Conservation (phyloP, 768 basidiomycete genomes). For the Pisolithus tinctorius region DNA sequence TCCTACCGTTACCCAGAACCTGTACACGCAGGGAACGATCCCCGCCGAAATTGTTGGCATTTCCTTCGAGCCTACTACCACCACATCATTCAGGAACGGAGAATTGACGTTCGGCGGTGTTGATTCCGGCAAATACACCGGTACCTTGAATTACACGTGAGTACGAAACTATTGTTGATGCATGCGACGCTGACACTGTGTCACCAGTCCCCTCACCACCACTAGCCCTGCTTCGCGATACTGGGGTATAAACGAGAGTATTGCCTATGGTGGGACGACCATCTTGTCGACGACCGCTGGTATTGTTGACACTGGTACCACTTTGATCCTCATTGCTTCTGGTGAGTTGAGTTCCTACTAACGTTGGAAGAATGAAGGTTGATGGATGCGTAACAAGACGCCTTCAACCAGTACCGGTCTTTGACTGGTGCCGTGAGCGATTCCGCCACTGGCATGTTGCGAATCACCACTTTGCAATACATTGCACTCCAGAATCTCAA, state of each 20-base stretch:
- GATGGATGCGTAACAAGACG: constrained; percentile 19
- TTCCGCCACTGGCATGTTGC: constrained; percentile 40
- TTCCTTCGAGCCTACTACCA: not conserved
- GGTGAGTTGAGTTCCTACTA: constrained; percentile 14
- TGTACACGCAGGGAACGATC: not conserved
- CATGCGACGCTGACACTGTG: not conserved
- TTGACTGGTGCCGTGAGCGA: constrained; percentile 39
- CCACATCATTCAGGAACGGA: constrained; percentile 11
- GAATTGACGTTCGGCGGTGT: constrained; percentile 29
- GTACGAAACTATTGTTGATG: not conserved
- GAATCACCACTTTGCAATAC: constrained; percentile 46
- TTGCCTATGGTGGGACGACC: constrained; percentile 41
- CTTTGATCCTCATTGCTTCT: constrained; percentile 42
- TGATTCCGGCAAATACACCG: constrained; percentile 38
- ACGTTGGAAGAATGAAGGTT: not conserved
- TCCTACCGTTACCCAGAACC: constrained; percentile 18
- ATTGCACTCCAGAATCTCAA: constrained; percentile 44
- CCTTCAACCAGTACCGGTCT: constrained; percentile 35
- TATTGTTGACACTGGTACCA: constrained; percentile 58
- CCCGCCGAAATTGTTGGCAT: not conserved
- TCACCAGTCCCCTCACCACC: constrained; percentile 38
- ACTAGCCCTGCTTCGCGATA: constrained; percentile 40
- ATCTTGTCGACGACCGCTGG: constrained; percentile 45
- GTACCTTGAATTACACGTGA: constrained; percentile 38
- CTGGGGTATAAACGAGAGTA: constrained; percentile 58